A percentile compares a stretch with the other conserved stretches of the same genome.
Conservation (phyloP, 2,329 filamentous ascomycete genomes). For the Beauveria rudraprayagi region DNA sequence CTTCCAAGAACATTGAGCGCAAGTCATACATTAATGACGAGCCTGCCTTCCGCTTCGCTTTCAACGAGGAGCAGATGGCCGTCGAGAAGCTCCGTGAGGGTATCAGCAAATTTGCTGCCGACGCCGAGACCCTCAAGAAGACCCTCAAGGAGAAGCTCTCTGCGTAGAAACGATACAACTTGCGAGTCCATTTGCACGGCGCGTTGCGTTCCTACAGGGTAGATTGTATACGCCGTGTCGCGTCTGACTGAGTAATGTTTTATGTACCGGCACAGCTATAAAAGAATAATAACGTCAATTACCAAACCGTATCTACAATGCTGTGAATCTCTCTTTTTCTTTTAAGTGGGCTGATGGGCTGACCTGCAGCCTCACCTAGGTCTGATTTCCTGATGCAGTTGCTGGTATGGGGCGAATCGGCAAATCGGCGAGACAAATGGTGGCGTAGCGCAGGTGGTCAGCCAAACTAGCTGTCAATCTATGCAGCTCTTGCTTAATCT, state of each 20-base stretch:
- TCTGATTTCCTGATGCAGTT: neutral
- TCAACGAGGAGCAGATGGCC: conserved; percentile 99
- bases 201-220: neutral
- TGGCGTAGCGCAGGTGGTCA: neutral
- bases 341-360: neutral
- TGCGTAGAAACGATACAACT: conserved; percentile 26
- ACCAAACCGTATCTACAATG: neutral
- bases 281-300: conserved; percentile 6
- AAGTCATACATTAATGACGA: conserved; percentile 87
- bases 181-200: neutral
- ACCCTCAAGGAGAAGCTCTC: conserved; percentile 81
- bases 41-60: conserved; percentile 89
- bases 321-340: neutral
- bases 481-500: neutral
- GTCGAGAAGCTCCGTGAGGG: conserved; percentile 98
- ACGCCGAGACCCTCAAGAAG: conserved; percentile 87
- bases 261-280: conserved; percentile 2
- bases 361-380: neutral
- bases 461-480: neutral
- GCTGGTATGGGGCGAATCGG: neutral
- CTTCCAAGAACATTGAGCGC: conserved; percentile 70
- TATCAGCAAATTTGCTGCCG: conserved; percentile 98
- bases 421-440: neutral
- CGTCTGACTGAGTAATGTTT: neutral
- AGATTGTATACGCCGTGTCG: neutral